Base-by-base conservation (phyloP, 225 moss, liverwort and hornwort genomes). In the Lunularia cruciata region DNA sequence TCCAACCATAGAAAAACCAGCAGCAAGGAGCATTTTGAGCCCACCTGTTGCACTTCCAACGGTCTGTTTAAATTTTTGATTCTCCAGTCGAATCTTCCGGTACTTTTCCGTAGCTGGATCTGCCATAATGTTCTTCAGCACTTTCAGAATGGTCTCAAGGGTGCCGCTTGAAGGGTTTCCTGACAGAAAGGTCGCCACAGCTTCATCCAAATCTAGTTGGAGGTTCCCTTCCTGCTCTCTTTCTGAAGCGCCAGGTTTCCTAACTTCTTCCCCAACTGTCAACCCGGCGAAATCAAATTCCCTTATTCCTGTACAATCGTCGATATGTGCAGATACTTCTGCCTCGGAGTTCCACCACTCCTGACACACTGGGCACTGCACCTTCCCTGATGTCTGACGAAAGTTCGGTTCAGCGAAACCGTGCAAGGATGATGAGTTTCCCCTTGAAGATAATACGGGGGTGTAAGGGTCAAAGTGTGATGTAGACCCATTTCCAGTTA, bases 341-440 rank as follows among this genome's bases (percentile, higher is more conserved):
- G 35, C 70, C 70, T 84, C 83, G 2, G 83, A 84, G 4, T 79
- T 73, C 79, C 80, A 84, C 65, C 80, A 77, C 33, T 54, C 58
- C 27, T 71, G 56, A 42, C 83, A 84, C 15, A 84, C 76, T 3
- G 83, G 83, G 71, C 83, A 84, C 80, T 84, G 79, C 22, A 84
- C 76, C 60, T 72, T 28, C 14, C 67, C 74, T 39, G 57, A 26
- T 35, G 61, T 25, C 59, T 72, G 59, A 2, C 43, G 35, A 27
- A 13, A 63, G 54, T 36, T 60, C 11, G 33, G 34, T 20, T 23
- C 52, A 23, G 51, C n/a, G 18, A 12, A 37, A 33, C 54, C 45
- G 54, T 49, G 30, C 51, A 18, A 6, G 73, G 76, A 4, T 61
- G 77, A 74, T 81, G 76, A 18, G 71, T 71, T 57, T 49, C 66